Evolutionary conservation across 75 land plant genomes (phyloP), one percentile per base, ranked within the genome.

Genomic region (Isoetes taiwanensis): DNA sequence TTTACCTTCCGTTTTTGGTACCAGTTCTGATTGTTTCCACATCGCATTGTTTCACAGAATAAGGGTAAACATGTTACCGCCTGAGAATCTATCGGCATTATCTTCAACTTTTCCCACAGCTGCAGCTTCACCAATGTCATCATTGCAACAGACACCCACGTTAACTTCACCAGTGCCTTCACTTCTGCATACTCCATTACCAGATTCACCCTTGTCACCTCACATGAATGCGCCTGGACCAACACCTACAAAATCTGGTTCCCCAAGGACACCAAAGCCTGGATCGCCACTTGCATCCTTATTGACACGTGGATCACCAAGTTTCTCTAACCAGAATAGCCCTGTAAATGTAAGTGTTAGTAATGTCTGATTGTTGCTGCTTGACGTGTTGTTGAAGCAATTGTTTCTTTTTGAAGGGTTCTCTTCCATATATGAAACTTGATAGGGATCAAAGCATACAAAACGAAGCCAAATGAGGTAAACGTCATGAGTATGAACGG

Each of bases 61-160:
- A 16, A 80, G 40, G 57, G 74, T 82, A 28, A 81, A 81, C 46
- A 66, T 81, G 83, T 62, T 65, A 43, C 66, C 72, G 1, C 56
- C 78, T 21, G 65, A 48, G 33, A 23, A 46, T n/a, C 16, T 19
- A 23, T 46, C 50, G 12, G 65, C 32, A 43, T 28, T 28, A 19
- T 31, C 64, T 8, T 33, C 62, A 21, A 56, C 69, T 24, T 66
- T 80, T 11, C 57, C 78, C 29, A 59, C 35, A 39, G 34, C 56
- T 8, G 26, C 59, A 34, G 33, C 46, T 2, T 41, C 48, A 34
- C 52, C 76, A 35, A 58, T 42, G 11, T 46, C 62, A 16, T 34
- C 30, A 14, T 41, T 62, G 23, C 50, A 46, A 23, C 50, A 16
- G 4, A 28, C 34, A 34, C 53, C 64, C 28, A 58, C 75, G 31